phyloP scores from a whole-genome alignment of 106 monocot species.

The Cymbidium sinense region DNA sequence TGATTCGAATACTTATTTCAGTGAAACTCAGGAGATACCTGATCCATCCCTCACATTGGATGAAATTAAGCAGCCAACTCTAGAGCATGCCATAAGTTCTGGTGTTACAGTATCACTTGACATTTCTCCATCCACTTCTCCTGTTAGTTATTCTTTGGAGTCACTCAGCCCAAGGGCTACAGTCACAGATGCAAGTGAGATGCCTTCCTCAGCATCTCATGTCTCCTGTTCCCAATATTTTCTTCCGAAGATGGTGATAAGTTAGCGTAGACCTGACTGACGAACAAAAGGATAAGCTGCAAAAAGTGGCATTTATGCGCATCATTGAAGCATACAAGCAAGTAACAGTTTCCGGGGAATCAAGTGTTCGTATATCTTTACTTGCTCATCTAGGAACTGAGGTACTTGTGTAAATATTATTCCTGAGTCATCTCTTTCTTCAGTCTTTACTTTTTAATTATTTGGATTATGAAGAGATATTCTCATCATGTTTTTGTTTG shows the following conservation, averaged over 20 bases:
- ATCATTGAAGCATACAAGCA: constrained; percentile 77
- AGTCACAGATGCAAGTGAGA: constrained; percentile 30
- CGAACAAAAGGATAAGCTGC: constrained; percentile 79
- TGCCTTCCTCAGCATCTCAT: constrained; percentile 23
- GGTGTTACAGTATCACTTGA: constrained; percentile 20
- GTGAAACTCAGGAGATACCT: constrained; percentile 34
- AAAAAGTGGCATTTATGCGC: constrained; percentile 61
- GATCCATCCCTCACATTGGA: constrained; percentile 38
- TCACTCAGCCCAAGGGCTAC: constrained; percentile 27
- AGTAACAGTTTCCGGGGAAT: constrained; percentile 43
- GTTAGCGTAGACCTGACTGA: constrained; percentile 50
- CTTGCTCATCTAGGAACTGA: constrained; percentile 83
- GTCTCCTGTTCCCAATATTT: constrained; percentile 22
- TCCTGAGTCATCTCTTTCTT: neutral
- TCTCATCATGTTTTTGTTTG: neutral
- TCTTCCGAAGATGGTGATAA: constrained; percentile 66
- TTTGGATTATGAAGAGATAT: neutral
- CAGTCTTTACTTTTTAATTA: neutral
- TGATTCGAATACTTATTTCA: constrained; percentile 29
- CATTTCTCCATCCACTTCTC: constrained; percentile 36
- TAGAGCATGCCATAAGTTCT: constrained; percentile 33
- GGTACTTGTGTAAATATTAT: constrained; percentile 31
- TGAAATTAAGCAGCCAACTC: constrained; percentile 39
- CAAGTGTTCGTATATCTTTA: constrained; percentile 51
- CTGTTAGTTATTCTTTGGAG: constrained; percentile 37